Conservation (phyloP, 352 stramenopile genomes). For the Aphanomyces stellatus region DNA sequence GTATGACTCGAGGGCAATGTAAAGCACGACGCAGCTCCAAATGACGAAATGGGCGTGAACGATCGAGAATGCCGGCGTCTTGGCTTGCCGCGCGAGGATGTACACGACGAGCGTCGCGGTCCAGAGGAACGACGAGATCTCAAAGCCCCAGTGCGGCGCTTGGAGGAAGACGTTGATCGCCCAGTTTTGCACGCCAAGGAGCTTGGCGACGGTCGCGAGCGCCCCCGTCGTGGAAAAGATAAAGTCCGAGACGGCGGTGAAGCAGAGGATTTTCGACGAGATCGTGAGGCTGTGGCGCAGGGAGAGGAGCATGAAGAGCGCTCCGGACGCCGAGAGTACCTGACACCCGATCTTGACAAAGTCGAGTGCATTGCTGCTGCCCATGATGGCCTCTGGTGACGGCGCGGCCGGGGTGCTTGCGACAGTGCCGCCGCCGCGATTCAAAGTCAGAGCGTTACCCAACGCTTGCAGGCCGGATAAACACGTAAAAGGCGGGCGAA, state of each 20-base stretch:
- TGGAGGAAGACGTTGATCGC: conserved; percentile 41
- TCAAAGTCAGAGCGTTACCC: too few relatives aligned
- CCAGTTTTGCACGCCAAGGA: background rate
- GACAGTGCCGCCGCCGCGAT: background rate
- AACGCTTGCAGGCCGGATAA: too few relatives aligned
- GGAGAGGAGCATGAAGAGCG: conserved; percentile 1
- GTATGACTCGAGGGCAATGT: conserved; percentile 66
- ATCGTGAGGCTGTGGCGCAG: conserved; percentile 1
- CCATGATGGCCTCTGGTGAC: background rate
- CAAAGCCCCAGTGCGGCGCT: conserved; percentile 62
- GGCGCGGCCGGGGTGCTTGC: background rate
- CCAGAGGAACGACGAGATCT: conserved; percentile 76
- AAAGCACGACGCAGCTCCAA: conserved; percentile 69
- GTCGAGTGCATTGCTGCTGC: background rate
- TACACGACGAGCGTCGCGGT: conserved; percentile 63
- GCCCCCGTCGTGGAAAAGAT: conserved; percentile 55
- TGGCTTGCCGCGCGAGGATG: conserved; percentile 45
- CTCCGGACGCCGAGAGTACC: background rate
- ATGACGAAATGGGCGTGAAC: conserved; percentile 66
- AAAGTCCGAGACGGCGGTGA: conserved; percentile 38
- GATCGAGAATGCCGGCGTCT: conserved; percentile 55
- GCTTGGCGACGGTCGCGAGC: conserved; percentile 34
- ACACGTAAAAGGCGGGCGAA: too few relatives aligned
- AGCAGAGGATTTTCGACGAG: conserved; percentile 15
- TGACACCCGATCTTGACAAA: background rate